Evolutionary conservation across 2,329 filamentous ascomycete genomes (phyloP), one percentile per base, ranked within the genome.

Genomic region (Epichloe hybrida): DNA sequence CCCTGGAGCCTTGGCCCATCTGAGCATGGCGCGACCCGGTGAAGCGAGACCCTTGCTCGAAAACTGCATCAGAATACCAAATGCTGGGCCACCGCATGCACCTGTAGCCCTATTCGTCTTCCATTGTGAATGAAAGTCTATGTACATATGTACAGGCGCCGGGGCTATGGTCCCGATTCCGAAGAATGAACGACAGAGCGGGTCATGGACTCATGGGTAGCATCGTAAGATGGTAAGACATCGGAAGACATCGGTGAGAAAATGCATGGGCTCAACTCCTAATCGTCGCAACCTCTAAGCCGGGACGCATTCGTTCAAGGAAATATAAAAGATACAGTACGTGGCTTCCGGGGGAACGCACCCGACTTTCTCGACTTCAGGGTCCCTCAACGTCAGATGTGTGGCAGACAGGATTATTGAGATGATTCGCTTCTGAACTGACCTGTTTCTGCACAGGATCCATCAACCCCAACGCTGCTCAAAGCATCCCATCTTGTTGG

Each of bases 201-300:
- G 31, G 40, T 51, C 44, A 40, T 43, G 36, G 37, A 44, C 27
- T 51, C 44, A 40, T 43, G 23, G 37, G 49, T 50, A 37, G 37
- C 37, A 50, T 41, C 21, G 17, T 48, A 42, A 52, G 46, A 50
- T 41, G n/a, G 17, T 48, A 17, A 17, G 17, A 17, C 17, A 17
- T 17, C 17, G 17, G 17, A 42, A 49, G 46, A 52, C 50, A 52
- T 40, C 46, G 50, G 50, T 49, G 50, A 52, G 41, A 42, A 46
- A 35, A 38, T 46, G 46, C 31, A 52, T 49, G 37, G 37, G 23
- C 17, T 21, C 6, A 36, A 41, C 23, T 15, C 11, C 9, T 15
- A 34, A 11, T 48, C 20, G 45, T 44, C n/a, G 34, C 45, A 36
- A 3, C 34, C 23, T 36, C 23, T 7, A 27, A 40, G 46, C 39